Conservation (phyloP, 441 rosid species). For the Adansonia madagascariensis region DNA sequence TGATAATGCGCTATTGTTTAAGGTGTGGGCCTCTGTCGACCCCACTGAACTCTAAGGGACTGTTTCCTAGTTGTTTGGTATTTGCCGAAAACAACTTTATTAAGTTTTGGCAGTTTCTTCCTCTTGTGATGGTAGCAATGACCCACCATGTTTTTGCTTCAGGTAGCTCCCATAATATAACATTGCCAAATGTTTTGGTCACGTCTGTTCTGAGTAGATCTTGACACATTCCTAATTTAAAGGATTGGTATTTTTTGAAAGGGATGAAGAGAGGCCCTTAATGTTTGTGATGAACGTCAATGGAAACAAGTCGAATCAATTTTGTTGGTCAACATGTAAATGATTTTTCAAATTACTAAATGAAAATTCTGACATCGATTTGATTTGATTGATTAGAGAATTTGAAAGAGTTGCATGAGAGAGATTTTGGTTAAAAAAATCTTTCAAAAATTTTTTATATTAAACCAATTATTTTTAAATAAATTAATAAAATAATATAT, state of each 20-base stretch:
- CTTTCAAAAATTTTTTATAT: no score
- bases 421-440: no score
- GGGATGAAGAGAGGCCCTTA: background rate
- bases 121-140: background rate
- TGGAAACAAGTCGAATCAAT: background rate
- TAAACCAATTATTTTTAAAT: no score
- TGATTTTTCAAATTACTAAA: background rate
- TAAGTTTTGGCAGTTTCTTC: background rate
- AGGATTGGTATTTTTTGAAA: background rate
- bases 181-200: slow-evolving; percentile 21
- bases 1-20: background rate
- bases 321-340: background rate
- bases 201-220: slow-evolving; percentile 29
- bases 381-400: background rate
- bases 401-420: background rate
- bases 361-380: background rate
- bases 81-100: slow-evolving; percentile 11
- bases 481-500: background rate
- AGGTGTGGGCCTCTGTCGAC: background rate
- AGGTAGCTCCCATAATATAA: background rate
- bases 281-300: background rate
- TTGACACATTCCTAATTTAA: slow-evolving; percentile 28
- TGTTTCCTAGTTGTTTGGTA: slow-evolving; percentile 21
- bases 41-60: background rate
- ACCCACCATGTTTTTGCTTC: slow-evolving; percentile 17